Conservation (phyloP, 2,329 filamentous ascomycete species). For the Plectosphaerella cucumerina region DNA sequence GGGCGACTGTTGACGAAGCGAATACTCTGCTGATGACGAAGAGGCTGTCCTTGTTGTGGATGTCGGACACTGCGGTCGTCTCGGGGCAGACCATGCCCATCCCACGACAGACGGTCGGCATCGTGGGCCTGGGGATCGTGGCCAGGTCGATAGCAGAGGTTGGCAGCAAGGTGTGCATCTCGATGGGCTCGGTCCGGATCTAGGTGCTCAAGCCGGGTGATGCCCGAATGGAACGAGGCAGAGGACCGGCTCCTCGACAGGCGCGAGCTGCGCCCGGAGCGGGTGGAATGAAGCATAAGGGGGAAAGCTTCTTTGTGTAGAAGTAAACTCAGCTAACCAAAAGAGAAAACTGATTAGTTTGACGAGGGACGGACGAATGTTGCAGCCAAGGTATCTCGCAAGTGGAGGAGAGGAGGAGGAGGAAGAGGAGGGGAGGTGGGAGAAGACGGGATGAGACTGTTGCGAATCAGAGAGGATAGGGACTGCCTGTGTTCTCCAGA, state of each 20-base stretch:
- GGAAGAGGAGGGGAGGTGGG: too few relatives aligned
- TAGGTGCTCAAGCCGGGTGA: constrained; percentile 41
- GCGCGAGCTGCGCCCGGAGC: constrained; percentile 36
- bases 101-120: constrained; percentile 17
- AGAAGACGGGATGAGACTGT: too few relatives aligned
- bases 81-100: constrained; percentile 12
- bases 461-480: too few relatives aligned
- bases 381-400: too few relatives aligned
- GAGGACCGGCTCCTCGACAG: constrained; percentile 50
- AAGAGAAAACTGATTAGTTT: constrained; percentile 5
- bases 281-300: constrained; percentile 47
- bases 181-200: constrained; percentile 47
- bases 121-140: constrained; percentile 33
- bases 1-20: constrained; percentile 39
- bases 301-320: not conserved
- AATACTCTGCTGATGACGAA: constrained; percentile 47
- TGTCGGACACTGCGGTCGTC: constrained; percentile 7
- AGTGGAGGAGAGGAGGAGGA: too few relatives aligned
- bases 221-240: constrained; percentile 38
- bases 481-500: too few relatives aligned
- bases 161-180: constrained; percentile 54
- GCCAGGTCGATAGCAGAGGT: constrained; percentile 55
- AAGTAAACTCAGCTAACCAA: constrained; percentile 8
- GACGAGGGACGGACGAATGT: not conserved
- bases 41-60: not conserved